Base-by-base conservation (phyloP, 1,284 basidiomycete genomes). In the Moesziomyces antarcticus region DNA sequence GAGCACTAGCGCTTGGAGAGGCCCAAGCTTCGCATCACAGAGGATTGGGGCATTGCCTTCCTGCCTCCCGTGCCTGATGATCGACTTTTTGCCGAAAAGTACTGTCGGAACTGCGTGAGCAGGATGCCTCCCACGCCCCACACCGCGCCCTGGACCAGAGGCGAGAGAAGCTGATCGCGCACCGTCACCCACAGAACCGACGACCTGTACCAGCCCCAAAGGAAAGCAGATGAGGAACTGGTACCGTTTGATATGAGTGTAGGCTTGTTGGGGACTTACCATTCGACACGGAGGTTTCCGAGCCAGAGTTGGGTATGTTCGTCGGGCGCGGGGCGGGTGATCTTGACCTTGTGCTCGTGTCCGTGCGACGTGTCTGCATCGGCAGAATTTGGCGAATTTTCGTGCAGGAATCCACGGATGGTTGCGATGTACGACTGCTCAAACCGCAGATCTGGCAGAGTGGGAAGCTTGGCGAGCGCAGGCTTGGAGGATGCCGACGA, bases 351-450 rank as follows among this genome's bases (percentile, higher is more conserved):
- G 53, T 68, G 70, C 22, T 67, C 55, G 33, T 61, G 64, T 24
- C 74, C 52, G 11, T 55, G 16, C 5, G 54, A 37, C 20, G 46
- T n/a, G 10, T 60, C 41, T 33, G 40, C 6, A 21, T 35, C 14
- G 14, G 56, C 33, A 42, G 43, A 9, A 7, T 49, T 14, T n/a
- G 68, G 54, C 27, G 41, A 30, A 2, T 58, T 59, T 54, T 64
- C 78, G 50, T 81, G 79, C 13, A 81, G 51, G 43, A 78, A 77
- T 4, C 50, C 53, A 5, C 78, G 58, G 18, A 81, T 72, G 22
- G 73, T 76, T 30, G 79, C 73, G 10, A 81, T 59, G 49, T 80
- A 81, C 16, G 69, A 75, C 47, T 79, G 76, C 57, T 81, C 79
- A 46, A 81, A 81, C 24, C 79, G 70, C 20, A 81, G 59, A 44